phyloP scores from a whole-genome alignment of 1,284 basidiomycete species.

The Microstroma glucosiphilum region DNA sequence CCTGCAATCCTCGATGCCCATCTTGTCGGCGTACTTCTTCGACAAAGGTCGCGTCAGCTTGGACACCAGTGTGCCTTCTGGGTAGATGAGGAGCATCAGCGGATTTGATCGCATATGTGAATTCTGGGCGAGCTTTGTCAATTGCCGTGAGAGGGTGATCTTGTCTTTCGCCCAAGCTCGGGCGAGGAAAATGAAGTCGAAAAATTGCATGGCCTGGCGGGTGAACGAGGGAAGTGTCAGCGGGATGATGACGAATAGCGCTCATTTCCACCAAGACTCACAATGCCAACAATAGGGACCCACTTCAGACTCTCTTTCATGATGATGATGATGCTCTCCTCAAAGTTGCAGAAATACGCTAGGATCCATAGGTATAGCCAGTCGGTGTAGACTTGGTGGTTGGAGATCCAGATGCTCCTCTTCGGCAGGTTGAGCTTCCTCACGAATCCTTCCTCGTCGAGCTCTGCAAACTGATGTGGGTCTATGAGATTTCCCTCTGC shows the following conservation, averaged over 20 bases:
- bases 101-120: background rate
- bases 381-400: slow-evolving; percentile 43
- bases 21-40: slow-evolving; percentile 40
- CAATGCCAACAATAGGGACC: slow-evolving; percentile 39
- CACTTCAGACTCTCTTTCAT: slow-evolving; percentile 36
- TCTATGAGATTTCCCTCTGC: slow-evolving; percentile 27
- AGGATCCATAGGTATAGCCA: slow-evolving; percentile 46
- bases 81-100: slow-evolving; percentile 39
- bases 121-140: slow-evolving; percentile 17
- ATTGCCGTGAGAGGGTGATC: slow-evolving; percentile 24
- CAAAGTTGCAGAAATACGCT: slow-evolving; percentile 36
- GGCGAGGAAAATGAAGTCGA: slow-evolving; percentile 38
- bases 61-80: slow-evolving; percentile 43
- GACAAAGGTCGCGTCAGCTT: slow-evolving; percentile 27
- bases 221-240: background rate
- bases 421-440: slow-evolving; percentile 25
- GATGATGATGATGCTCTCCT: slow-evolving; percentile 34
- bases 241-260: background rate
- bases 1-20: slow-evolving; percentile 62
- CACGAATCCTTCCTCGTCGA: slow-evolving; percentile 23
- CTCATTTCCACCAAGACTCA: background rate
- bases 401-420: slow-evolving; percentile 32
- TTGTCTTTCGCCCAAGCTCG: slow-evolving; percentile 36
- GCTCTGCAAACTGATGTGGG: slow-evolving; percentile 26
- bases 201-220: slow-evolving; percentile 34